Percentiles rank a stretch among this genome's conserved stretches.
Conservation (phyloP, 495 filamentous ascomycete species). For the Annulohypoxylon moriforme region DNA sequence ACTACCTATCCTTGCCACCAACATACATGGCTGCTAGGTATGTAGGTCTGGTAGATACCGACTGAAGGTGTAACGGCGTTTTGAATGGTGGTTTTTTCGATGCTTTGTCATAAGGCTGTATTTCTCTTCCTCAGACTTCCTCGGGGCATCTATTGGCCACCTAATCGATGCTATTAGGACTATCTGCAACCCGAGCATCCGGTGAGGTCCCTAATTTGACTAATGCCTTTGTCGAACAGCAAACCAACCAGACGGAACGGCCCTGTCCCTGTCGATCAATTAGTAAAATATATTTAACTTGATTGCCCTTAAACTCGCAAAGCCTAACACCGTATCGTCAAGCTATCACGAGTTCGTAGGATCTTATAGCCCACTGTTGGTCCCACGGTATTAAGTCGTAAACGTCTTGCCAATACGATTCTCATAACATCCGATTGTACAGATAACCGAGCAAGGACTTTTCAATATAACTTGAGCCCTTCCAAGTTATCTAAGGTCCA, state of each 20-base stretch:
- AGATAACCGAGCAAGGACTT: neutral
- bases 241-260: slow-evolving; percentile 33
- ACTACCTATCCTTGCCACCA: slow-evolving; percentile 14
- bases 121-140: slow-evolving; percentile 5
- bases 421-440: neutral
- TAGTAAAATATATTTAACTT: slow-evolving; percentile 11
- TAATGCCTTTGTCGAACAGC: slow-evolving; percentile 17
- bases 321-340: neutral
- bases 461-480: neutral
- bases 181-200: slow-evolving; percentile 8
- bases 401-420: neutral
- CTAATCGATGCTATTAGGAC: neutral
- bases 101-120: slow-evolving; percentile 8
- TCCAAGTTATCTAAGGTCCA: neutral
- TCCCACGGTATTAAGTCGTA: neutral
- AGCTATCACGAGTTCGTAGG: slow-evolving; percentile 19
- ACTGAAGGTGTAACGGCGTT: too few relatives aligned
- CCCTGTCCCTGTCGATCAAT: slow-evolving; percentile 38
- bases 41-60: too few relatives aligned
- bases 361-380: neutral
- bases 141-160: neutral
- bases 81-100: neutral
- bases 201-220: slow-evolving; percentile 23
- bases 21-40: neutral
- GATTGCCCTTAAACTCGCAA: neutral